Evolutionary conservation across 129 eudicot genomes (phyloP), one percentile per base, ranked within the genome.

Genomic region (Chrysanthemum makinoi): DNA sequence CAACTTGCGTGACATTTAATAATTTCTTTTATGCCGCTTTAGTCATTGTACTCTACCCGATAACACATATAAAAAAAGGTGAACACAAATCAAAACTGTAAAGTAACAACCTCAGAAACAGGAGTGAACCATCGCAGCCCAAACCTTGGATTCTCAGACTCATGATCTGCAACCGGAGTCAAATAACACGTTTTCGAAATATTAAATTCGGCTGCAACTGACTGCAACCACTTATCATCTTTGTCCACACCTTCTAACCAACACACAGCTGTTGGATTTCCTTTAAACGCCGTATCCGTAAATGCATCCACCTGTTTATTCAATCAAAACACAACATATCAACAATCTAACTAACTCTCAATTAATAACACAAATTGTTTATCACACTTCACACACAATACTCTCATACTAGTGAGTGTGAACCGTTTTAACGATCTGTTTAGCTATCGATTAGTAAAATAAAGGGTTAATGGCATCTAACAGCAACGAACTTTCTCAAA

Each of bases 181-280:
- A 90, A 77, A 59, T 73, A 94, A 80, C 93, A 83, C 13, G 97
- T 94, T 56, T 82, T 82, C 3, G 98, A 84, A 48, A 94, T 10
- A 44, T 94, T 94, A 79, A 94, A 94, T 80, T 94, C 98, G 22
- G 84, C 47, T 9, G 98, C 98, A 72, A 94, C 89, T 20, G 82
- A 75, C 48, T 87, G 98, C 69, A 94, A 67, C 98, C 96, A 94
- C 58, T 66, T 72, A 19, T 89, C 96, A 13, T 84, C 90, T 72
- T 76, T 84, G 54, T 84, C 87, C n/a, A 67, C 18, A 6, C 60
- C 92, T 50, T 86, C 91, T 72, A 94, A 77, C 80, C 84, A 79
- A 61, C 98, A 93, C 13, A 89, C 96, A 10, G 91, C 98, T 46
- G 96, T 96, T 54, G 96, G 98, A 72, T 93, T 93, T 22, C 98